These are phyloP conservation scores for Cyclocybe aegerita DNA, from an alignment of 768 basidiomycete genomes.

Conservation along the genomic window DNA sequence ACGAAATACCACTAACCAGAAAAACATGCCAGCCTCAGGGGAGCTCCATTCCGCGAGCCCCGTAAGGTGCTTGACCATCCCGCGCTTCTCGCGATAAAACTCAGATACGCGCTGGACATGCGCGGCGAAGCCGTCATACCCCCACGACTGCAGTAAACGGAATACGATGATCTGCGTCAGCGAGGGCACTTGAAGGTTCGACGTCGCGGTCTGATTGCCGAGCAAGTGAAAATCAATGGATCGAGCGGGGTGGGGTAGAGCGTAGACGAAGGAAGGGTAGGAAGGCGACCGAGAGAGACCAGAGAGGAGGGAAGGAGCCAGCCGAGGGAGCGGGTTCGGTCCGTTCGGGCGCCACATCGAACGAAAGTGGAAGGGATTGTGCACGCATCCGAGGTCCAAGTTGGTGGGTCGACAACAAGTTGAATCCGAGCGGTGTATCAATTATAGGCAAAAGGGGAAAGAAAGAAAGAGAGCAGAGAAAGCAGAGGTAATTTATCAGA, in stretches of 20 bases:
- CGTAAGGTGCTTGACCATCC: slow-evolving; percentile 71
- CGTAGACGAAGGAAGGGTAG: background rate
- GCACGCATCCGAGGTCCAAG: no score
- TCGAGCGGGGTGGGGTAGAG: background rate
- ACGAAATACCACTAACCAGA: slow-evolving; percentile 55
- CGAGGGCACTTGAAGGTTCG: slow-evolving; percentile 67
- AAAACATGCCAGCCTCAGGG: slow-evolving; percentile 87
- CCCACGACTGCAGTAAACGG: slow-evolving; percentile 68
- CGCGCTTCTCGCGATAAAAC: slow-evolving; percentile 73
- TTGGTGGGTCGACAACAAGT: no score
- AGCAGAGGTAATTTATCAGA: slow-evolving; percentile 1
- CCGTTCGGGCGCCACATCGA: no score
- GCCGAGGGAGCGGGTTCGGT: no score
- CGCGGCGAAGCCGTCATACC: slow-evolving; percentile 66
- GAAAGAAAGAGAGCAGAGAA: slow-evolving; percentile 2
- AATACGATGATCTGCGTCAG: slow-evolving; percentile 63
- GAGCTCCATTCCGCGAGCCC: slow-evolving; percentile 73
- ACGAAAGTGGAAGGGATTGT: no score
- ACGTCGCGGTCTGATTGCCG: slow-evolving; percentile 52
- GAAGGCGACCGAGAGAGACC: background rate
- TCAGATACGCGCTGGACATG: slow-evolving; percentile 68
- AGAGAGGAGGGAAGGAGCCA: no score
- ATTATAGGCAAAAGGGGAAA: background rate
- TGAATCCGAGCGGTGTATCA: background rate
- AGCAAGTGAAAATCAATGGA: background rate